These are phyloP conservation scores for Dothideomycetidae sp. DNA, from an alignment of 2,329 filamentous ascomycete genomes.

Conservation along the genomic window DNA sequence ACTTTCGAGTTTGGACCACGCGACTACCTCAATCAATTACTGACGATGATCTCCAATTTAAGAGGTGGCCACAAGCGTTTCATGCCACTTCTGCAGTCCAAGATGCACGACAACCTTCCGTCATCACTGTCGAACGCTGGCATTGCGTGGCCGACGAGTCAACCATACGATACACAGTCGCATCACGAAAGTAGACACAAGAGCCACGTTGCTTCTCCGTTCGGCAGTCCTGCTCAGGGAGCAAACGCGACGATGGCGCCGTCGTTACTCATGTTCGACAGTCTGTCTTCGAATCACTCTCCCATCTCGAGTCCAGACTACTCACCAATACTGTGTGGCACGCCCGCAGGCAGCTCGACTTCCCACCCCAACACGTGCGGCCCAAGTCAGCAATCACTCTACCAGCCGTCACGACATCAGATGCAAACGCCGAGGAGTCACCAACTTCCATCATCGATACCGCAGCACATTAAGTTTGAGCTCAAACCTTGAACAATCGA, in stretches of 20 bases:
- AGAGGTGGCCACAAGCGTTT: conserved; percentile 66
- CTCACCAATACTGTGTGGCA: not conserved
- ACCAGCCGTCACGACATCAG: not conserved
- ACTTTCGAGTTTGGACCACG: conserved; percentile 53
- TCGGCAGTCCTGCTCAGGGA: conserved; percentile 5
- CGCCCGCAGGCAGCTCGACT: not conserved
- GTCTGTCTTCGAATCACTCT: not conserved
- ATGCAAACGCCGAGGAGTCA: not conserved
- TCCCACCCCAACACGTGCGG: not conserved
- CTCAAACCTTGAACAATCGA: not conserved
- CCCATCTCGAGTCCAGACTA: conserved; percentile 4
- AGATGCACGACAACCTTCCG: conserved; percentile 47
- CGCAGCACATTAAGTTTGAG: not conserved
- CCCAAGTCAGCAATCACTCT: not conserved
- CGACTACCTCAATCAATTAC: conserved; percentile 57
- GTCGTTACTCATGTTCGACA: conserved; percentile 1
- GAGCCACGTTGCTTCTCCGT: conserved; percentile 7
- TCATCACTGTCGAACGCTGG: conserved; percentile 11
- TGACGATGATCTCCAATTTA: conserved; percentile 51
- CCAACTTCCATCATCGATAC: not conserved
- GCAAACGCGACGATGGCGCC: not conserved
- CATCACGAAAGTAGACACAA: conserved; percentile 3
- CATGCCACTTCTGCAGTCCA: conserved; percentile 60
- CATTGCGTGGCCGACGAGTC: not conserved
- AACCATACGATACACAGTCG: conserved; percentile 1